Conservation (phyloP, 1,139 yeast genomes). For the Magnusiomyces ingens region DNA sequence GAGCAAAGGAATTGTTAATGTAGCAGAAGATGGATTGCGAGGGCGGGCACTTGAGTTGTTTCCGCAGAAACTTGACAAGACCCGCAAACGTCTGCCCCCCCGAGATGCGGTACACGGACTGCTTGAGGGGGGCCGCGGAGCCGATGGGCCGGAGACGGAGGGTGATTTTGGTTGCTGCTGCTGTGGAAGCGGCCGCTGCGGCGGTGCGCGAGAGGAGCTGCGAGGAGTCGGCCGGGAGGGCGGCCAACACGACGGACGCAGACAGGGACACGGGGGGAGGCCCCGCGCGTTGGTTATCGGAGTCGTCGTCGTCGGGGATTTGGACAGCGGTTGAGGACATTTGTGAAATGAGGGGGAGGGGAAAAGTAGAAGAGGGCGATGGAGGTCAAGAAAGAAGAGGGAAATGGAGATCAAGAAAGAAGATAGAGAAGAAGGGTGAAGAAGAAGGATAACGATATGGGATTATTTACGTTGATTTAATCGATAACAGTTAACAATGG, state of each 20-base stretch:
- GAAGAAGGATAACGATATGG: too few species aligned
- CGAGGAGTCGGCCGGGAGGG: conserved; percentile 28
- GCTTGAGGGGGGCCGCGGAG: conserved; percentile 34
- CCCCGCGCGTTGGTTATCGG: too few species aligned
- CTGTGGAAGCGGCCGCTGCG: too few species aligned
- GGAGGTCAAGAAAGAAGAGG: too few species aligned
- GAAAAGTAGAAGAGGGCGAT: too few species aligned
- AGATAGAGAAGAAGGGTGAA: too few species aligned
- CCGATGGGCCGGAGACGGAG: conserved; percentile 37
- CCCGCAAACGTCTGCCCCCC: conserved; percentile 33
- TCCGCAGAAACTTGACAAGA: conserved; percentile 33
- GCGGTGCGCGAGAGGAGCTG: conserved; percentile 5
- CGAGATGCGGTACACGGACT: conserved; percentile 32
- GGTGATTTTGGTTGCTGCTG: conserved; percentile 18
- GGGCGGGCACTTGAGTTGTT: conserved; percentile 29
- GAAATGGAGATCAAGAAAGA: too few species aligned
- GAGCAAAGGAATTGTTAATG: conserved; percentile 37
- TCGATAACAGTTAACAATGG: too few species aligned
- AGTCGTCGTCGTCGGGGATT: too few species aligned
- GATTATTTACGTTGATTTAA: too few species aligned
- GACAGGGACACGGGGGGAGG: conserved; percentile 24
- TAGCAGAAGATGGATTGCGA: conserved; percentile 35
- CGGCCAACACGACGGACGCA: conserved; percentile 28
- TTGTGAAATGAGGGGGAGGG: too few species aligned
- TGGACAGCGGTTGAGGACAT: too few species aligned